Base-by-base conservation (phyloP, 371 early-diverging fungal genomes). In the Actinomucor elegans region DNA sequence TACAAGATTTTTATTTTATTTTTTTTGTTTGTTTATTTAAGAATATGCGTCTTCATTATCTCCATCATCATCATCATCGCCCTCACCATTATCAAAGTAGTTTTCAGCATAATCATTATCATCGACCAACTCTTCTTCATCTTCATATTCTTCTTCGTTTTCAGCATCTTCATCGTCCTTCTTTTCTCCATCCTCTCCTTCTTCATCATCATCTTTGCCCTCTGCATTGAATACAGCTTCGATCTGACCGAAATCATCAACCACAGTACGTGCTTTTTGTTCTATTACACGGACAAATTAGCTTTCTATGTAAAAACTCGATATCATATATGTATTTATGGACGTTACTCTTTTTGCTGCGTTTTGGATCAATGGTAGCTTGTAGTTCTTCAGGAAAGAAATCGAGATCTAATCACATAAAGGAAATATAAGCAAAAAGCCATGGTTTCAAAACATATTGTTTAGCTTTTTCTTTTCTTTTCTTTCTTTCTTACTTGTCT, bases 21-120 rank as follows among this genome's bases (percentile, higher is more conserved):
- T 14, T 40, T 31, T 35, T 32, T 42, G 31, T 52, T 27, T 8
- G 2, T 47, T 53, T 35, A 23, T 44, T 32, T 49, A 61, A 38
- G 55, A 63, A 48, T 63, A 45, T 42, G 56, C 40, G 11, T 41
- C 61, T 43, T 57, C 64, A 52, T 67, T 68, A 53, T 75, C 77
- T 47, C 71, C 77, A 34, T 72, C 80, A 49, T 76, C 78, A 49
- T 61, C 45, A 42, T 72, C 77, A 23, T 78, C 78, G 3, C 58
- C 76, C 64, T 75, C 74, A 31, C 75, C 81, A 50, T 81, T 77
- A 49, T 81, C 81, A 69, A 78, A 78, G 68, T 81, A 78, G 27
- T 67, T 77, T 55, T 75, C 67, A 17, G 62, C 72, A 66, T 81
- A 77, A 57, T 81, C 81, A 32, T 72, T 77, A 21, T 73, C 77